Percentiles rank a stretch among this genome's conserved stretches.
phyloP scores from a whole-genome alignment of 108 stramenopile species.

The Nitzschia inconspicua region DNA sequence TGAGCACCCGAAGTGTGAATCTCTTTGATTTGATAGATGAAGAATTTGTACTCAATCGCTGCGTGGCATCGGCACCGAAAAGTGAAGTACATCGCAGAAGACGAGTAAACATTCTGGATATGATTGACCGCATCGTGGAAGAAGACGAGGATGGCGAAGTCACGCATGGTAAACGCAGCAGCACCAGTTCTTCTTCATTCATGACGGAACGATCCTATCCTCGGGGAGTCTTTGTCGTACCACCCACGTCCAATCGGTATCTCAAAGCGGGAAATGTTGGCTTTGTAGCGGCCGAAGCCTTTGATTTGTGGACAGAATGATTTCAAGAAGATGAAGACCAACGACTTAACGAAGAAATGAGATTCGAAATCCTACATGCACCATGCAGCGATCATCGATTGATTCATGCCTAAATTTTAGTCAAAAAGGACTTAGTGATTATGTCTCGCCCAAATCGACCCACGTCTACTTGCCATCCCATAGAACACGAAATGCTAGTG shows the following conservation, averaged over 20 bases:
- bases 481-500: no score
- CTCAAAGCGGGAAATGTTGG: not conserved
- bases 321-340: no score
- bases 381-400: no score
- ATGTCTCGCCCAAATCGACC: no score
- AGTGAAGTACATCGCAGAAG: not conserved
- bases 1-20: constrained; percentile 1
- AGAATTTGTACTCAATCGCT: not conserved
- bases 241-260: not conserved
- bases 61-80: not conserved
- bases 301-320: constrained; percentile 3
- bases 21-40: constrained; percentile 8
- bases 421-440: no score
- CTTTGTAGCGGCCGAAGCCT: constrained; percentile 7
- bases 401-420: no score
- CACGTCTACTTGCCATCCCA: no score
- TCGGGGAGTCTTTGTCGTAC: constrained; percentile 1
- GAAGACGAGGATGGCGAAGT: not conserved
- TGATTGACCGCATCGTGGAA: constrained; percentile 6
- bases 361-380: no score
- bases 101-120: constrained; percentile 3
- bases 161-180: not conserved
- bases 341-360: no score
- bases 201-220: constrained; percentile 11
- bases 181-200: not conserved